phyloP scores from a whole-genome alignment of 108 stramenopile genomes.

The Skeletonema grethae region DNA sequence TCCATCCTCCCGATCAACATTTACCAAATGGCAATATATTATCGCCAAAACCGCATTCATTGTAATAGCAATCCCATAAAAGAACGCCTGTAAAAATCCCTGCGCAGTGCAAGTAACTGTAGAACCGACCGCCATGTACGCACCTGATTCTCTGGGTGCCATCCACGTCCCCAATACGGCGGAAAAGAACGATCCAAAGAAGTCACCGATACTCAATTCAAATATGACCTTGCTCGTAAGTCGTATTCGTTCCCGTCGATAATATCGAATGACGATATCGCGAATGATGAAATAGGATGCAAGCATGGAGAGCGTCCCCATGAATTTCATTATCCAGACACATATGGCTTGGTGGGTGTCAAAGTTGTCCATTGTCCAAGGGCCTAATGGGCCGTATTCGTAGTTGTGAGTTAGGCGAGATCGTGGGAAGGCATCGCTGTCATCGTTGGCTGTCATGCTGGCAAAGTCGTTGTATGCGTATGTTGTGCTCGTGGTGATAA shows the following conservation, averaged over 20 bases:
- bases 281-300: slow-evolving; percentile 25
- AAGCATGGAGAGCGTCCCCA: slow-evolving; percentile 24
- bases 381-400: neutral
- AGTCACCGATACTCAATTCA: slow-evolving; percentile 25
- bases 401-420: neutral
- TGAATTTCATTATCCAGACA: slow-evolving; percentile 15
- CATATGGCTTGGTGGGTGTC: neutral
- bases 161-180: slow-evolving; percentile 42
- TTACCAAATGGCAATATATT: slow-evolving; percentile 23
- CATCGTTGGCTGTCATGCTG: neutral
- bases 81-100: slow-evolving; percentile 34
- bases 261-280: slow-evolving; percentile 24
- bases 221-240: slow-evolving; percentile 24
- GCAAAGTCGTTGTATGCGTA: too few relatives aligned
- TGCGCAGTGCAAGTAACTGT: slow-evolving; percentile 27
- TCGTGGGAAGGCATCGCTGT: neutral
- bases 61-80: slow-evolving; percentile 21
- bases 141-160: slow-evolving; percentile 27
- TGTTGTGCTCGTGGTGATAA: too few relatives aligned
- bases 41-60: slow-evolving; percentile 27
- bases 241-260: slow-evolving; percentile 21
- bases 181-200: slow-evolving; percentile 22
- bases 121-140: slow-evolving; percentile 25
- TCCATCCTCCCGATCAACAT: slow-evolving; percentile 26
- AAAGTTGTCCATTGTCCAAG: neutral